A percentile compares a stretch with the other conserved stretches of the same genome.
phyloP scores from a whole-genome alignment of 306 rosid species.

The Lathyrus aphaca region DNA sequence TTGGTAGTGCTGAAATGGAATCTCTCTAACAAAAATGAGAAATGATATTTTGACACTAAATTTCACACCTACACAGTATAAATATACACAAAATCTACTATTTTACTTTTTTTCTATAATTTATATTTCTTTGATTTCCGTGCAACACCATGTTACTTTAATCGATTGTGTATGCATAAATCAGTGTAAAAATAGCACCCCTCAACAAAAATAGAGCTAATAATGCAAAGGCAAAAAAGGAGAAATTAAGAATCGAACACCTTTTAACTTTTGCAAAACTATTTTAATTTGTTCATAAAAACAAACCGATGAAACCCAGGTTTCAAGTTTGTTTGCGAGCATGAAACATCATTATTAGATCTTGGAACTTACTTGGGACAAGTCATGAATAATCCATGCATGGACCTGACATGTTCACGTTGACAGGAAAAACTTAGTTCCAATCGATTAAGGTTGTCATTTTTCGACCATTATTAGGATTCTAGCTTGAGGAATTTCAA shows the following conservation, averaged over 20 bases:
- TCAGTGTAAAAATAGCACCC: too few species aligned
- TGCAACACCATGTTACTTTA: too few species aligned
- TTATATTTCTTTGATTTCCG: too few species aligned
- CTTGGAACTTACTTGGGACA: slow-evolving; percentile 2
- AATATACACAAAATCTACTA: too few species aligned
- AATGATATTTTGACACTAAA: too few species aligned
- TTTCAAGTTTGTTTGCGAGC: slow-evolving; percentile 44
- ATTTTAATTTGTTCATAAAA: slow-evolving; percentile 36
- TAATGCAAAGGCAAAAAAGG: not conserved
- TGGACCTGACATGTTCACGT: not conserved
- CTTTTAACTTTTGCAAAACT: slow-evolving; percentile 14
- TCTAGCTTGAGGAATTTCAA: slow-evolving; percentile 26
- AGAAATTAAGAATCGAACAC: not conserved
- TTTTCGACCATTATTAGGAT: slow-evolving; percentile 5
- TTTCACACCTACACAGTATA: too few species aligned
- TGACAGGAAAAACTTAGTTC: slow-evolving; percentile 41
- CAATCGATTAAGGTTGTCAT: slow-evolving; percentile 45
- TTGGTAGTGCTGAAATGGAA: not conserved
- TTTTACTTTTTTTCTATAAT: too few species aligned
- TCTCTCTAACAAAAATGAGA: too few species aligned
- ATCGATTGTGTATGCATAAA: too few species aligned
- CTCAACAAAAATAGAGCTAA: not conserved
- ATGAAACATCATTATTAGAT: slow-evolving; percentile 35
- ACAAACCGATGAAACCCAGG: slow-evolving; percentile 56
- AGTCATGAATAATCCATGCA: slow-evolving; percentile 8